These are phyloP conservation scores for Calonectria naviculata DNA, from an alignment of 2,329 filamentous ascomycete species.

Conservation along the genomic window DNA sequence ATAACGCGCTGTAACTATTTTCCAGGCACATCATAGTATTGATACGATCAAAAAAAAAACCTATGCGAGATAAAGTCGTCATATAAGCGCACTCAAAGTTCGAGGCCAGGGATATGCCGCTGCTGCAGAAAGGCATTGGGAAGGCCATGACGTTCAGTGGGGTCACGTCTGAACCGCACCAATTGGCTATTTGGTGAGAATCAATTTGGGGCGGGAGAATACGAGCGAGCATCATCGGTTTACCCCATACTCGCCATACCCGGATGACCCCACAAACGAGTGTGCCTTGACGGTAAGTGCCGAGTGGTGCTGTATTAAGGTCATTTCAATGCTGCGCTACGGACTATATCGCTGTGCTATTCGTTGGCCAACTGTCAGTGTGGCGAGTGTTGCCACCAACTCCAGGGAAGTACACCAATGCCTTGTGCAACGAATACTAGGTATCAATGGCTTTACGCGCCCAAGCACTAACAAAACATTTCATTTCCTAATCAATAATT, in stretches of 20 bases:
- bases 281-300: neutral
- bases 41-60: neutral
- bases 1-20: neutral
- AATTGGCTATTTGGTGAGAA: slow-evolving; percentile 4
- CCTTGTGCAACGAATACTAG: neutral
- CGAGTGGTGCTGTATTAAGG: no score
- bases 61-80: neutral
- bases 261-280: neutral
- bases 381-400: neutral
- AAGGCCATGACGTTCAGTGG: neutral
- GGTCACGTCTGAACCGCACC: slow-evolving; percentile 14
- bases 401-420: neutral
- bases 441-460: neutral
- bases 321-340: no score
- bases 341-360: no score
- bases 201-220: neutral
- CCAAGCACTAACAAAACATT: neutral
- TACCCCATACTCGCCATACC: neutral
- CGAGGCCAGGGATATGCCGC: neutral
- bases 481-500: neutral
- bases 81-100: neutral
- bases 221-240: neutral
- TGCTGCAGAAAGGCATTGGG: neutral
- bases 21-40: neutral
- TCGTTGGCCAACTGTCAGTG: no score